phyloP scores from a whole-genome alignment of 202 grass and related monocot species.

The Cymbopogon flexuosus region DNA sequence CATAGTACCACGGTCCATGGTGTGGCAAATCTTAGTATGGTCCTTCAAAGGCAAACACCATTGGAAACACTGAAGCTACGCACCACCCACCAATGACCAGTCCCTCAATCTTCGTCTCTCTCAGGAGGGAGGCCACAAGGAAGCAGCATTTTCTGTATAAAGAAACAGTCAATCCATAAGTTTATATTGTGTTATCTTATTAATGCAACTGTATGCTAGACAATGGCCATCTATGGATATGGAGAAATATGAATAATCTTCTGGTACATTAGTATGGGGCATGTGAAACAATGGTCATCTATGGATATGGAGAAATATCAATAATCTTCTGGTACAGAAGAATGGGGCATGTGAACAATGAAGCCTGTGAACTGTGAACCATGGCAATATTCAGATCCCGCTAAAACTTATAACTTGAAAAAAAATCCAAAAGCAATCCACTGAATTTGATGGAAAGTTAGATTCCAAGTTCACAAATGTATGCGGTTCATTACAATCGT shows the following conservation, averaged over 20 bases:
- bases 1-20: neutral
- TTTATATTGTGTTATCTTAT: neutral
- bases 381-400: neutral
- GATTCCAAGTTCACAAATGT: neutral
- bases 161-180: constrained; percentile 16
- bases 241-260: neutral
- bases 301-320: too few relatives aligned
- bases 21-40: neutral
- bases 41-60: neutral
- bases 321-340: too few relatives aligned
- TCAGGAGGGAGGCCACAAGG: constrained; percentile 80
- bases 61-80: neutral
- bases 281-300: too few relatives aligned
- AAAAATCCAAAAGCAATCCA: neutral
- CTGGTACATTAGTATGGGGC: too few relatives aligned
- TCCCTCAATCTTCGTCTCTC: constrained; percentile 79
- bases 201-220: neutral
- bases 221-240: neutral
- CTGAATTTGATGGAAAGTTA: neutral
- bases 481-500: neutral
- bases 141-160: constrained; percentile 84
- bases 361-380: neutral
- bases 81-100: neutral
- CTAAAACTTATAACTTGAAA: neutral
- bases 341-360: neutral